Evolutionary conservation across 352 stramenopile species (phyloP).

Genomic region (Phytophthora agathidicida): DNA sequence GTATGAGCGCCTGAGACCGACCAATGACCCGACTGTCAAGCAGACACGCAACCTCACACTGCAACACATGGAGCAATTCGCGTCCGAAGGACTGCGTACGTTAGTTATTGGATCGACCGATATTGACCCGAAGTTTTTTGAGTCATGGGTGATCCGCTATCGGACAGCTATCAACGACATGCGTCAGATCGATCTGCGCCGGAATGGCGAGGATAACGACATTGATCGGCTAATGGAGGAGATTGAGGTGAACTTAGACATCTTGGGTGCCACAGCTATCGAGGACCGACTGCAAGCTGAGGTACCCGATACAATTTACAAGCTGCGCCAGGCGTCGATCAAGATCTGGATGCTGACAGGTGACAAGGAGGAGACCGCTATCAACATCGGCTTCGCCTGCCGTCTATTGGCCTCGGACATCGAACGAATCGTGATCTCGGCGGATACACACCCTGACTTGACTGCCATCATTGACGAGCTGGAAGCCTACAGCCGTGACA

Average conservation of each 20-base stretch:
- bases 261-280: conserved; percentile 93
- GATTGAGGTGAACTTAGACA: conserved; percentile 87
- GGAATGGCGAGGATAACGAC: conserved; percentile 72
- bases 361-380: conserved; percentile 95
- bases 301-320: conserved; percentile 93
- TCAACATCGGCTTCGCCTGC: conserved; percentile 96
- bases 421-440: conserved; percentile 85
- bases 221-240: conserved; percentile 87
- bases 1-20: conserved; percentile 75
- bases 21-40: conserved; percentile 49
- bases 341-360: conserved; percentile 96
- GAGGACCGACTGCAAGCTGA: conserved; percentile 94
- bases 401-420: conserved; percentile 93
- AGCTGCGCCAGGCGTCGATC: conserved; percentile 92
- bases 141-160: conserved; percentile 71
- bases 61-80: conserved; percentile 90
- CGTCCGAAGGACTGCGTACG: conserved; percentile 89
- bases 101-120: conserved; percentile 81
- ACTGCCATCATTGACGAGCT: conserved; percentile 66
- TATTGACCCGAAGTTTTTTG: conserved; percentile 66
- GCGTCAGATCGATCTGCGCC: conserved; percentile 83
- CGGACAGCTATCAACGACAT: conserved; percentile 86
- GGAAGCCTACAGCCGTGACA: conserved; percentile 47
- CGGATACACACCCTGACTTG: conserved; percentile 76
- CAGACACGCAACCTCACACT: conserved; percentile 71